These are phyloP conservation scores for Hypoxylon sp. DNA, from an alignment of 2,329 filamentous ascomycete genomes.

Conservation along the genomic window DNA sequence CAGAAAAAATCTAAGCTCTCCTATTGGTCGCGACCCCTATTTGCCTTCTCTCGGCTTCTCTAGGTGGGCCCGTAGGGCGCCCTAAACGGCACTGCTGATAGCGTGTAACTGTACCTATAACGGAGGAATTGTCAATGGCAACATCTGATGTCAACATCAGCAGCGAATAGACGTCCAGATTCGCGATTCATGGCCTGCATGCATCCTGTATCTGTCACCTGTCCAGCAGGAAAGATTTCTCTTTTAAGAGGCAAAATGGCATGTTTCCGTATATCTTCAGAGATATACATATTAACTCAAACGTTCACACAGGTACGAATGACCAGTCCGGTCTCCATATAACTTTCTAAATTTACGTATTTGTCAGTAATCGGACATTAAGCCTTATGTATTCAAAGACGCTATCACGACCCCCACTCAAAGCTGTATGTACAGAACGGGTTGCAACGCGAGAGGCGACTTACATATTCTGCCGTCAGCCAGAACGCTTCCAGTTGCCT, in stretches of 20 bases:
- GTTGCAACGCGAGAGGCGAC: background rate
- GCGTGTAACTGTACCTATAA: slow-evolving; percentile 10
- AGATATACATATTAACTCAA: background rate
- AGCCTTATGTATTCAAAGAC: slow-evolving; percentile 18
- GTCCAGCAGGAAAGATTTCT: background rate
- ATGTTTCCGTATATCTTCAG: background rate
- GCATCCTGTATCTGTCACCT: slow-evolving; percentile 16
- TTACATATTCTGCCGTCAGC: background rate
- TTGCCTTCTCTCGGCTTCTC: slow-evolving; percentile 38
- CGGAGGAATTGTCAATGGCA: slow-evolving; percentile 27
- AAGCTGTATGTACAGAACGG: background rate
- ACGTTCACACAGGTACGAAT: background rate
- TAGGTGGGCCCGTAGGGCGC: slow-evolving; percentile 31
- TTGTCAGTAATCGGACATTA: slow-evolving; percentile 17
- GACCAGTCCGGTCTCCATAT: background rate
- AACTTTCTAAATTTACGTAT: slow-evolving; percentile 7
- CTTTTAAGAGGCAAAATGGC: background rate
- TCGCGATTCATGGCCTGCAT: slow-evolving; percentile 17
- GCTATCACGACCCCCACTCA: slow-evolving; percentile 10
- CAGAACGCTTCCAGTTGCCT: slow-evolving; percentile 24
- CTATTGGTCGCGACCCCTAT: slow-evolving; percentile 31
- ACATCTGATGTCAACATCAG: slow-evolving; percentile 33
- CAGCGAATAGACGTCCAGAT: slow-evolving; percentile 19
- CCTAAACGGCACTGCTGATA: slow-evolving; percentile 17
- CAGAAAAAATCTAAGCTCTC: slow-evolving; percentile 33